These are phyloP conservation scores for Xylariaceae sp. DNA, from an alignment of 2,329 filamentous ascomycete genomes.

Conservation along the genomic window DNA sequence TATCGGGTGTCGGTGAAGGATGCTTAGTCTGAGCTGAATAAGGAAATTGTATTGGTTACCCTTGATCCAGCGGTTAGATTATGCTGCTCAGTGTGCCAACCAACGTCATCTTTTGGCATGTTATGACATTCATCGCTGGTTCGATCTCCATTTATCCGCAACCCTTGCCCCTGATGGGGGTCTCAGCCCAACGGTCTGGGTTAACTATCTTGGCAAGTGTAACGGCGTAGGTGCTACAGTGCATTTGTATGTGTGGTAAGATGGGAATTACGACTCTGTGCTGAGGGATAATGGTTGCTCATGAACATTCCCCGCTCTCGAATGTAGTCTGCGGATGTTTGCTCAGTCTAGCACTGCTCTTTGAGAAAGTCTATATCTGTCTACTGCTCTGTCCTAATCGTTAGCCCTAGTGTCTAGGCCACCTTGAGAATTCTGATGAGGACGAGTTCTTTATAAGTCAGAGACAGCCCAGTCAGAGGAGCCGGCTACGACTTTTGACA, in stretches of 20 bases:
- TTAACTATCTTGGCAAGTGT: slow-evolving; percentile 25
- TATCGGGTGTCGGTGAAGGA: slow-evolving; percentile 24
- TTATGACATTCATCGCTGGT: slow-evolving; percentile 20
- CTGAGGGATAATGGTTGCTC: background rate
- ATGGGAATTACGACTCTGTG: background rate
- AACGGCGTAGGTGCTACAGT: slow-evolving; percentile 18
- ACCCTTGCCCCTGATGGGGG: slow-evolving; percentile 26
- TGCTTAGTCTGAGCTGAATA: slow-evolving; percentile 30
- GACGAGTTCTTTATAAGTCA: background rate
- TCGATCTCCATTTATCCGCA: slow-evolving; percentile 33
- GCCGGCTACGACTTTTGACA: background rate
- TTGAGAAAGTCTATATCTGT: background rate
- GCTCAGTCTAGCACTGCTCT: background rate
- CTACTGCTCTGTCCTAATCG: background rate
- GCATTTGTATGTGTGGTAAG: background rate
- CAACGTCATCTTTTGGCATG: slow-evolving; percentile 24
- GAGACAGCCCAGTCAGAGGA: background rate
- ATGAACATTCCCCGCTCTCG: background rate
- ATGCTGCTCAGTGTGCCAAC: slow-evolving; percentile 14
- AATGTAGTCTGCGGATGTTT: background rate
- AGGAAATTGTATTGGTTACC: slow-evolving; percentile 21
- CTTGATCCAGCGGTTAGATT: slow-evolving; percentile 16
- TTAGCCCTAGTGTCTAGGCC: background rate
- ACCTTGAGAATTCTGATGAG: background rate
- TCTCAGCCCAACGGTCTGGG: slow-evolving; percentile 32